Percentiles rank a stretch among this genome's conserved stretches.
phyloP scores from a whole-genome alignment of 306 rosid genomes.

The Pterocarpus macrocarpus region DNA sequence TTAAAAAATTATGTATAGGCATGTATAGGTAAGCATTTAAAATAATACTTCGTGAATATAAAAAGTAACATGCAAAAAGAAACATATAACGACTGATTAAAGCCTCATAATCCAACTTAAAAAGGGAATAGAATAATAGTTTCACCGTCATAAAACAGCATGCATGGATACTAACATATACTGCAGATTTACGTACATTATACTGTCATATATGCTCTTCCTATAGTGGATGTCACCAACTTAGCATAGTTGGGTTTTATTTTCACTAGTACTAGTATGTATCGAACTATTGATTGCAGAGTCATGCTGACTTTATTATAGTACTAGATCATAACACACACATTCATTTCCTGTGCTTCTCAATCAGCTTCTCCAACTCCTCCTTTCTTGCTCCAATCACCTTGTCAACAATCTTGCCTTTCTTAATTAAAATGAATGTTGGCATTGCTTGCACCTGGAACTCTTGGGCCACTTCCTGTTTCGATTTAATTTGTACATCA shows the following conservation, averaged over 20 bases:
- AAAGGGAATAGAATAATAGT: not conserved
- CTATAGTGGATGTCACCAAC: not conserved
- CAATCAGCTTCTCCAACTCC: slow-evolving; percentile 62
- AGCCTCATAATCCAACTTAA: too few species aligned
- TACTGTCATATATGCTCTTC: not conserved
- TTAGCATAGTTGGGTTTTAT: not conserved
- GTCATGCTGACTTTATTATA: not conserved
- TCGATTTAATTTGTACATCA: not conserved
- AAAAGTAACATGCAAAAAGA: too few species aligned
- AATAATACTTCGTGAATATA: too few species aligned
- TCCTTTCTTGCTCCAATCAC: slow-evolving; percentile 67
- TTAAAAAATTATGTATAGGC: too few species aligned
- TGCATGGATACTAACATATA: not conserved
- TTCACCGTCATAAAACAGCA: not conserved
- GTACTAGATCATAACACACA: not conserved
- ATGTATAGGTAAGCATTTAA: too few species aligned
- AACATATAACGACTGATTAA: too few species aligned
- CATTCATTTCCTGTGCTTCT: slow-evolving; percentile 54
- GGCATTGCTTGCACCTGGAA: slow-evolving; percentile 67
- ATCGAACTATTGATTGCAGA: not conserved
- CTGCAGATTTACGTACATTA: not conserved
- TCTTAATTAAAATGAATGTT: slow-evolving; percentile 63
- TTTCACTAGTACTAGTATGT: not conserved
- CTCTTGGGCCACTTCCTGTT: slow-evolving; percentile 62
- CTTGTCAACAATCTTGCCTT: slow-evolving; percentile 61